Percentiles rank a stretch among this genome's conserved stretches.
Conservation (phyloP, 768 basidiomycete species). For the Rossbeevera mucosa region DNA sequence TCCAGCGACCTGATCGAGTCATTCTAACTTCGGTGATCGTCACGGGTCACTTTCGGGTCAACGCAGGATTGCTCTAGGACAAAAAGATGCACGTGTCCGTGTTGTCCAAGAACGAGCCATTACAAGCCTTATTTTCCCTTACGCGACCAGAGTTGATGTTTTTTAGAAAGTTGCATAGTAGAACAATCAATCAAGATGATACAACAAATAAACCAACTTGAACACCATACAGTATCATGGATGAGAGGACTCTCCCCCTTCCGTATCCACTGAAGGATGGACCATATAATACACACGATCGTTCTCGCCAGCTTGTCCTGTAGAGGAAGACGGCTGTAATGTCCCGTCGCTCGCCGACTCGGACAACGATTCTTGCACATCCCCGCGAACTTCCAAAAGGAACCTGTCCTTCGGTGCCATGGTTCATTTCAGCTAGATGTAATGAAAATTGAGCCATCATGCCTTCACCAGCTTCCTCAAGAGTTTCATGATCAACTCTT, state of each 20-base stretch:
- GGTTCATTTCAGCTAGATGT: too few species aligned
- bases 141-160: too few species aligned
- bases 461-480: conserved; percentile 74
- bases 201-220: conserved; percentile 11
- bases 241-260: conserved; percentile 39
- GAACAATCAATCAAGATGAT: conserved; percentile 9
- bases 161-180: too few species aligned
- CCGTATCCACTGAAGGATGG: conserved; percentile 81
- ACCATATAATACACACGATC: conserved; percentile 84
- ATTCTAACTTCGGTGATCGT: too few species aligned
- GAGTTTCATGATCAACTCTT: conserved; percentile 85
- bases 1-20: too few species aligned
- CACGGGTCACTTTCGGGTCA: too few species aligned
- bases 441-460: not conserved
- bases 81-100: too few species aligned
- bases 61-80: too few species aligned
- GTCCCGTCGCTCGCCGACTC: conserved; percentile 59
- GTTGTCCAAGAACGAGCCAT: too few species aligned
- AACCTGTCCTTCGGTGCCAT: conserved; percentile 62
- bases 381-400: conserved; percentile 77
- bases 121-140: too few species aligned
- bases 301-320: conserved; percentile 49
- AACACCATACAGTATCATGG: conserved; percentile 13
- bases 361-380: conserved; percentile 73
- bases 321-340: conserved; percentile 42